Evolutionary conservation across 495 filamentous ascomycete species (phyloP).

Genomic region (Parathielavia hyrcaniae): DNA sequence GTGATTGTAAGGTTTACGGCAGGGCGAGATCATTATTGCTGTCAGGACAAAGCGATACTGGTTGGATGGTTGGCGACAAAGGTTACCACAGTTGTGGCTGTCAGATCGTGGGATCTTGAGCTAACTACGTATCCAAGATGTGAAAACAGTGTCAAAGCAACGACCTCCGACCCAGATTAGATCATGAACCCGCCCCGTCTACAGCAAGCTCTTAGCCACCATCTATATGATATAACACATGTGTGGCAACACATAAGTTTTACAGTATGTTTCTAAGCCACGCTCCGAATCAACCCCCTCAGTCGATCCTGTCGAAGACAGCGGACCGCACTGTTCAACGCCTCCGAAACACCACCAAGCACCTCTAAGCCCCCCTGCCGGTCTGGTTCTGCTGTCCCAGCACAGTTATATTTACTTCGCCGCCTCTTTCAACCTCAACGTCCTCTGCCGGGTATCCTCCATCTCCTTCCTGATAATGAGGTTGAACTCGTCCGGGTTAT

Average conservation of each 20-base stretch:
- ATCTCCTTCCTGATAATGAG: constrained; percentile 66
- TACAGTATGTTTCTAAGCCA: constrained; percentile 1
- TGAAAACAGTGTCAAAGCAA: no score
- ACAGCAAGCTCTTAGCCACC: background rate
- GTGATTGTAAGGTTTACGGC: no score
- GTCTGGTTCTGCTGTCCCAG: background rate
- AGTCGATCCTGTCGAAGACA: background rate
- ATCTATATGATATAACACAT: constrained; percentile 2
- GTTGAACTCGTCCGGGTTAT: constrained; percentile 89
- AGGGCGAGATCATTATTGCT: no score
- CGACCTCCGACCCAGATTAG: no score
- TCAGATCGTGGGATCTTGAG: no score
- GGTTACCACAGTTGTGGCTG: no score
- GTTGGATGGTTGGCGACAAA: no score
- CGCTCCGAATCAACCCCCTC: background rate
- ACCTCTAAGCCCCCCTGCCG: background rate
- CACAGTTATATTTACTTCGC: background rate
- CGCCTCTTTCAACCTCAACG: constrained; percentile 2
- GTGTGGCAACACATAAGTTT: background rate
- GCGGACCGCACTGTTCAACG: constrained; percentile 3
- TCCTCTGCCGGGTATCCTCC: constrained; percentile 51
- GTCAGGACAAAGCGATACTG: no score
- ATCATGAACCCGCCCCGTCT: no score
- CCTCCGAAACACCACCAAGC: background rate
- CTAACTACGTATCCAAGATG: no score